Evolutionary conservation across 2,329 filamentous ascomycete species (phyloP).

Genomic region (Myotisia sp.): DNA sequence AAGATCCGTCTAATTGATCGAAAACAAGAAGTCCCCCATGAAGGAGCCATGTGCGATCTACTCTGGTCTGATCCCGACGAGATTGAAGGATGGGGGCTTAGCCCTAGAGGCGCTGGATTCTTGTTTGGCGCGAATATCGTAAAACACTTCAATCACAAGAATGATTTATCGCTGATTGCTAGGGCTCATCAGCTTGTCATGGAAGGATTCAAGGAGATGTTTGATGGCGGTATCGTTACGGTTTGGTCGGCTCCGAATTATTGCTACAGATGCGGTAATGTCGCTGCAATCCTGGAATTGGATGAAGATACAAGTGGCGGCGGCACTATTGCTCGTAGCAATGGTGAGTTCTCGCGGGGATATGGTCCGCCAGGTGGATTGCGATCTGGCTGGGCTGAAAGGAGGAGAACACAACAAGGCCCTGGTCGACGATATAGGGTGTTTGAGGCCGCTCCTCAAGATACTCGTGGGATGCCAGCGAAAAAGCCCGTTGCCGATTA

Average conservation of each 20-base stretch:
- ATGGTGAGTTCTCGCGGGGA: too few relatives aligned
- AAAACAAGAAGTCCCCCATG: slow-evolving; percentile 96
- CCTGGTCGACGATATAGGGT: slow-evolving; percentile 85
- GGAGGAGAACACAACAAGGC: slow-evolving; percentile 40
- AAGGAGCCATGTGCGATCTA: slow-evolving; percentile 97
- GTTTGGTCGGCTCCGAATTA: slow-evolving; percentile 99
- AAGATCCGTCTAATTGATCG: slow-evolving; percentile 90
- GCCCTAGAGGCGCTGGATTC: slow-evolving; percentile 86
- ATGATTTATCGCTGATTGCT: slow-evolving; percentile 82
- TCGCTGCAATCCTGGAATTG: slow-evolving; percentile 85
- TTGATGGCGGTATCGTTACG: slow-evolving; percentile 85
- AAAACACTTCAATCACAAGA: slow-evolving; percentile 86
- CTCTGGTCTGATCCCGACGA: slow-evolving; percentile 98
- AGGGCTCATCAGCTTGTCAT: slow-evolving; percentile 95
- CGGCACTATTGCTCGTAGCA: slow-evolving; percentile 53
- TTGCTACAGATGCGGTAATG: slow-evolving; percentile 90
- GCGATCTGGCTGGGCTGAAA: slow-evolving; percentile 32
- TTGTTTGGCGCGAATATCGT: slow-evolving; percentile 90
- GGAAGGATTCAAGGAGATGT: slow-evolving; percentile 99
- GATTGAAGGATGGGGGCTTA: slow-evolving; percentile 92
- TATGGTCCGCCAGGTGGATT: slow-evolving; percentile 30
- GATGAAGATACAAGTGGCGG: slow-evolving; percentile 71
- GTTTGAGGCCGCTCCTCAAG: slow-evolving; percentile 92
- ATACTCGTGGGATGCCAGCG: slow-evolving; percentile 90
- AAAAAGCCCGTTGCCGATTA: slow-evolving; percentile 98